Conservation (phyloP, 2,329 filamentous ascomycete genomes). For the Beauveria sp. region DNA sequence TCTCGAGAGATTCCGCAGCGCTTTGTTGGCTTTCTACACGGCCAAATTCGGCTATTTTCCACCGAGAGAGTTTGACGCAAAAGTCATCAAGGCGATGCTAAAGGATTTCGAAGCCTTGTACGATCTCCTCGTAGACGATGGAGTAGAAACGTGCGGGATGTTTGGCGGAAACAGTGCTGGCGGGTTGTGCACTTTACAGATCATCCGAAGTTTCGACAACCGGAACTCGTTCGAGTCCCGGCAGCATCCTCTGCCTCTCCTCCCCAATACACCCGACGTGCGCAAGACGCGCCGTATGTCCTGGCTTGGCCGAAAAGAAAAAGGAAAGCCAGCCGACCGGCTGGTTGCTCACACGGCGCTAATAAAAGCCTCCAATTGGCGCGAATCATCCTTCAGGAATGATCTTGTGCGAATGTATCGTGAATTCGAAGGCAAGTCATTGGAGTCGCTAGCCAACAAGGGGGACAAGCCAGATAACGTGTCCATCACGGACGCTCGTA, state of each 20-base stretch:
- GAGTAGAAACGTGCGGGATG: slow-evolving; percentile 40
- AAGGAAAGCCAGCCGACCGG: slow-evolving; percentile 39
- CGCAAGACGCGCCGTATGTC: slow-evolving; percentile 24
- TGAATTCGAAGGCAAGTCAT: slow-evolving; percentile 57
- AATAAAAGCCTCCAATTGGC: slow-evolving; percentile 41
- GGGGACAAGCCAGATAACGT: slow-evolving; percentile 48
- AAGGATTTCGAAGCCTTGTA: slow-evolving; percentile 66
- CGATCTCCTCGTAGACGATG: slow-evolving; percentile 59
- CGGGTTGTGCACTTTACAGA: slow-evolving; percentile 63
- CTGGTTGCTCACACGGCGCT: slow-evolving; percentile 46
- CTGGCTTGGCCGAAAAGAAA: slow-evolving; percentile 35
- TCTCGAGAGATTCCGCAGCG: slow-evolving; percentile 64
- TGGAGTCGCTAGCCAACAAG: slow-evolving; percentile 38
- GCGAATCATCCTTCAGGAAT: slow-evolving; percentile 34
- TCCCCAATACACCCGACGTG: slow-evolving; percentile 37
- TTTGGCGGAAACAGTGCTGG: slow-evolving; percentile 50
- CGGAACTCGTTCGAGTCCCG: slow-evolving; percentile 52
- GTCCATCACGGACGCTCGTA: slow-evolving; percentile 57
- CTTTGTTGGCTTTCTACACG: slow-evolving; percentile 59
- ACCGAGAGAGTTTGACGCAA: slow-evolving; percentile 52
- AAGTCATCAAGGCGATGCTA: slow-evolving; percentile 53
- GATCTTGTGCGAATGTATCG: slow-evolving; percentile 60
- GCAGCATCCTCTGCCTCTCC: slow-evolving; percentile 57
- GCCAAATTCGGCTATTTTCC: slow-evolving; percentile 66
- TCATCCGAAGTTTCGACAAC: slow-evolving; percentile 57